Base-by-base conservation (phyloP, 1,284 basidiomycete genomes). In the Ceratobasidium sp. region DNA sequence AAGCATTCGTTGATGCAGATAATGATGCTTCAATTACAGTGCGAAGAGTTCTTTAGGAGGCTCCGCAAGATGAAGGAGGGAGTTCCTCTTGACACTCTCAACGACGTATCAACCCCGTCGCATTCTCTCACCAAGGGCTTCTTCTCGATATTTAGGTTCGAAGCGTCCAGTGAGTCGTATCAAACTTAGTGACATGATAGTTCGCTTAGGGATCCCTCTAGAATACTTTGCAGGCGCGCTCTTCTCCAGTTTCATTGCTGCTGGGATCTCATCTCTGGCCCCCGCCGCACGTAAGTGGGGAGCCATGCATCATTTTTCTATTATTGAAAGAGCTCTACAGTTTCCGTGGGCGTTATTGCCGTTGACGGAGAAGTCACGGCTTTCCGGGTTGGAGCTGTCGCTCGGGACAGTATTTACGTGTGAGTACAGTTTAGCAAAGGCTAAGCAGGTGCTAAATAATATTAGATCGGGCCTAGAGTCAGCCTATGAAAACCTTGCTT, bases 81-180 rank as follows among this genome's bases (percentile, higher is more conserved):
- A 12, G 55, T 71, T 12, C 67, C 55, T 50, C 26, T 71, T 8
- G 55, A 71, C 23, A 18, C 28, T 10, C 10, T 71, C 43, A 71
- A 71, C 21, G 34, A 71, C 34, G 57, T 71, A 48, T 71, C 67
- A 23, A 71, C 55, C 21, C 67, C 67, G 10, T 71, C 67, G n/a
- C 41, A 71, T 45, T 8, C 28, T 4, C 32, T 58, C 18, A 18
- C 39, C 36, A 32, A 55, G 23, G 55, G 67, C 18, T 34, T 58
- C 16, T 1, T 36, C 21, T 45, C 67, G 23, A 32, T 71, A 16
- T 21, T 59, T 23, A 41, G 43, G 23, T 34, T 26, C 16, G 41
- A 50, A 23, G 67, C 55, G 6, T 59, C 67, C 10, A 71, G 67
- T 71, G 18, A 48, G 55, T 59, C 14, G 10, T 2, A 6, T 71